Evolutionary conservation across 805 yeast genomes (phyloP), one percentile per base, ranked within the genome.

Genomic region (Starmerella stigmatis): DNA sequence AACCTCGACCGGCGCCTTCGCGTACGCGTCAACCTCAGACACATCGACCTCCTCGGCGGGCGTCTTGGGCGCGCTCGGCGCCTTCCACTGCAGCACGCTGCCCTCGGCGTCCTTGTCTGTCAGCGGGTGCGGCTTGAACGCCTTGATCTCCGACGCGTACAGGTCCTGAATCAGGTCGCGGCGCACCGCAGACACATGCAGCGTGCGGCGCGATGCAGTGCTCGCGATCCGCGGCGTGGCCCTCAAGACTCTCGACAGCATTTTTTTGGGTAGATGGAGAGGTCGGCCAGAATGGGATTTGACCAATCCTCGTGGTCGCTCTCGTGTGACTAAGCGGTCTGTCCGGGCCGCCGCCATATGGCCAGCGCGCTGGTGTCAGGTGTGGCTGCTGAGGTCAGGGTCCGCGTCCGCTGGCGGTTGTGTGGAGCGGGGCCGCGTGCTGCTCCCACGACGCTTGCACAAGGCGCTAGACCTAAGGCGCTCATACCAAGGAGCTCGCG

Each of bases 131-230:
- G 95, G 88, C 73, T 86, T 86, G 78, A 84, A 88, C 51, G 78
- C 76, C 71, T 80, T 84, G 68, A 92, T 72, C 68, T 88, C 94
- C 65, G 75, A 78, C 62, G 89, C 69, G 72, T 88, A 88, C 57
- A 88, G 75, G 56, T 88, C 95, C 65, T 84, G 75, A 62, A 88
- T 66, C 63, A 82, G 71, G 74, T 88, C 75, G 56, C 54, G 51
- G 39, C 60, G 58, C 25, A 51, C 56, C 16, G 48, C 47, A 11
- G 60, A 53, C 32, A 58, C 55, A 56, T 52, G 57, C 54, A 58
- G 40, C 44, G 47, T 20, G 38, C 54, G 54, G 33, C 43, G 42
- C 46, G 48, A 15, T n/a, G 41, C 43, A 25, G 33, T 39, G 35
- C 42, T 23, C 23, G 36, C 44, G 43, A 17, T 34, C 27, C 26